Evolutionary conservation across 192 early-diverging fungal species (phyloP).

Genomic region (Fimicolochytrium jonesii): DNA sequence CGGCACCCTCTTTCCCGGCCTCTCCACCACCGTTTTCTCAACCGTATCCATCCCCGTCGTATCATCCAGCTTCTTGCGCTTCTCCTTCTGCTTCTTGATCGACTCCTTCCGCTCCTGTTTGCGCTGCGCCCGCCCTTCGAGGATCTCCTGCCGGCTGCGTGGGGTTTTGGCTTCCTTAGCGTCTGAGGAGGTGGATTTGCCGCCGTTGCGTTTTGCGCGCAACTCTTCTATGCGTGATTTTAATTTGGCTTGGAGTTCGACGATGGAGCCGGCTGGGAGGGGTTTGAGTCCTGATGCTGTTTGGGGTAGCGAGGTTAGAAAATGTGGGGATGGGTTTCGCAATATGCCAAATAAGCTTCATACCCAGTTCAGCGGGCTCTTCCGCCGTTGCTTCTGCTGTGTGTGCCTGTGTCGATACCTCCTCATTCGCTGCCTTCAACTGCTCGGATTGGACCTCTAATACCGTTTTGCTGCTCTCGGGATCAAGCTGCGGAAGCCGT

Average conservation of each 20-base stretch:
- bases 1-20: neutral
- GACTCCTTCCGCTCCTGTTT: slow-evolving; percentile 58
- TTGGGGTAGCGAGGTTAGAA: too few species aligned
- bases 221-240: slow-evolving; percentile 58
- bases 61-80: slow-evolving; percentile 36
- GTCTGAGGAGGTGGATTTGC: slow-evolving; percentile 48
- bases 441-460: slow-evolving; percentile 63
- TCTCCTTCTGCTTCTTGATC: slow-evolving; percentile 54
- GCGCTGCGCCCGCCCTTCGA: slow-evolving; percentile 65
- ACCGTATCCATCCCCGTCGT: slow-evolving; percentile 12
- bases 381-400: too few species aligned
- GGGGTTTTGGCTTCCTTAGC: slow-evolving; percentile 15
- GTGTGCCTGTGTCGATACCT: slow-evolving; percentile 33
- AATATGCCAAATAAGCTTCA: too few species aligned
- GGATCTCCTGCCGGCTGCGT: slow-evolving; percentile 65
- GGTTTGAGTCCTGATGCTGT: too few species aligned
- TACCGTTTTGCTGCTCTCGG: slow-evolving; percentile 70
- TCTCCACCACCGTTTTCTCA: neutral
- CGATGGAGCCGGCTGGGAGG: slow-evolving; percentile 45
- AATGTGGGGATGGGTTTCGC: too few species aligned
- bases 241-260: slow-evolving; percentile 57
- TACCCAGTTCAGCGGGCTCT: too few species aligned
- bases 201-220: slow-evolving; percentile 62
- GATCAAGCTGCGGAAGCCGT: slow-evolving; percentile 62
- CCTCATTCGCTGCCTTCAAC: slow-evolving; percentile 32